Evolutionary conservation across 2,329 filamentous ascomycete species (phyloP), one percentile per base, ranked within the genome.

Genomic region (Colletotrichum cuscutae): DNA sequence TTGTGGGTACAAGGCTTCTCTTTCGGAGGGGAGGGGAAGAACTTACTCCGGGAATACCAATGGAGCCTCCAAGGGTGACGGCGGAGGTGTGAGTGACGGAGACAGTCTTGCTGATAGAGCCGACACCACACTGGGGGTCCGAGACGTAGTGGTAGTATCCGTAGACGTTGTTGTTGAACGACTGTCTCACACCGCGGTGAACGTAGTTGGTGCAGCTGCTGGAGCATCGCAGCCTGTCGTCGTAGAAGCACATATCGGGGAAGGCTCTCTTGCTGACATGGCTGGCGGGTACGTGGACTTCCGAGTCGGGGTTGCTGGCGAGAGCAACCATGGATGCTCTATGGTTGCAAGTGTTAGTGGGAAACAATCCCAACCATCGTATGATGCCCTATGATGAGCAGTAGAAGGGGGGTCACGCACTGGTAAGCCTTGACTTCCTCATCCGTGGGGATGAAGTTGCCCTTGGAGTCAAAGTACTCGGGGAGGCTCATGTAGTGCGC

Each of bases 61-160:
- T 32, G 37, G 12, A 42, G 22, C 62, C 62, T 54, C 49, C 52
- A n/a, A 65, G 42, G 11, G 30, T 65, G n/a, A 65, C 62, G 49
- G 22, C 62, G 7, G 62, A 65, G n/a, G 26, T 32, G 49, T 65
- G 62, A 19, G 62, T 65, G 32, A 65, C 62, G 2, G 62, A 65
- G 11, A 65, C 62, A 8, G 62, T 65, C 49, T 56, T 65, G 19
- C 49, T 56, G 62, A 65, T 54, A 22, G 62, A 65, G 49, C 62
- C 62, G 6, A 30, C 22, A 5, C 62, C 62, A 30, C 62, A 65
- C 24, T 54, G 49, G 13, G 62, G n/a, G 32, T 56, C 62, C 30
- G 62, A 65, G 12, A 35, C 49, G 62, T 65, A 65, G 30, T 65
- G 62, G 62, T 65, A 65, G 52, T 65, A 46, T 28, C 62, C 62